Conservation (phyloP, 2,329 filamentous ascomycete genomes). For the Pyrenochaeta sp. region DNA sequence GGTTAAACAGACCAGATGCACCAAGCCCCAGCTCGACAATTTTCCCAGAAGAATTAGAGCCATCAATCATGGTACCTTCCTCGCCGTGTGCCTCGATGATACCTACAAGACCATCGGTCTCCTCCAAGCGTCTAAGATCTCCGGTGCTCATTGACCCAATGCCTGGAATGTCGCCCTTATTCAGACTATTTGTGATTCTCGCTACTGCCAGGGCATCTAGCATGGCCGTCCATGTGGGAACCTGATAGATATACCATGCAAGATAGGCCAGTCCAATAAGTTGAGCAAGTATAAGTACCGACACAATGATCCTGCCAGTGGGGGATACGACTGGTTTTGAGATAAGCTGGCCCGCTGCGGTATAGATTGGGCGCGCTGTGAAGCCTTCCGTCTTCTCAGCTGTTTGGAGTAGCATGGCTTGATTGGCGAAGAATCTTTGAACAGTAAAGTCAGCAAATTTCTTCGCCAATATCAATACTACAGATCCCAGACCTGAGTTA, state of each 20-base stretch:
- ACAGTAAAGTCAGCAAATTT: neutral
- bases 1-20: constrained; percentile 1
- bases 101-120: neutral
- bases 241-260: constrained; percentile 12
- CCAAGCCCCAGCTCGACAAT: constrained; percentile 3
- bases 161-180: constrained; percentile 5
- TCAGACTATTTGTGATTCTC: constrained; percentile 7
- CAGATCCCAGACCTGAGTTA: no score
- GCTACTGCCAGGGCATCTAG: constrained; percentile 15
- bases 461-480: no score
- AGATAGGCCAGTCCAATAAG: constrained; percentile 12
- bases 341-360: neutral
- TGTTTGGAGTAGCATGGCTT: constrained; percentile 10
- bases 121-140: neutral
- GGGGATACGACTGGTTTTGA: constrained; percentile 1
- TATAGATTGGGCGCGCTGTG: constrained; percentile 6
- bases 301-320: constrained; percentile 2
- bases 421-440: constrained; percentile 7
- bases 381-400: constrained; percentile 2
- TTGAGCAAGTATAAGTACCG: constrained; percentile 8
- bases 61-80: neutral
- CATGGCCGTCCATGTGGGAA: constrained; percentile 15
- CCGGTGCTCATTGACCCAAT: neutral
- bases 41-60: neutral
- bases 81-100: neutral